Evolutionary conservation across 768 basidiomycete species (phyloP), one percentile per base, ranked within the genome.

Genomic region (Mycena galopus): DNA sequence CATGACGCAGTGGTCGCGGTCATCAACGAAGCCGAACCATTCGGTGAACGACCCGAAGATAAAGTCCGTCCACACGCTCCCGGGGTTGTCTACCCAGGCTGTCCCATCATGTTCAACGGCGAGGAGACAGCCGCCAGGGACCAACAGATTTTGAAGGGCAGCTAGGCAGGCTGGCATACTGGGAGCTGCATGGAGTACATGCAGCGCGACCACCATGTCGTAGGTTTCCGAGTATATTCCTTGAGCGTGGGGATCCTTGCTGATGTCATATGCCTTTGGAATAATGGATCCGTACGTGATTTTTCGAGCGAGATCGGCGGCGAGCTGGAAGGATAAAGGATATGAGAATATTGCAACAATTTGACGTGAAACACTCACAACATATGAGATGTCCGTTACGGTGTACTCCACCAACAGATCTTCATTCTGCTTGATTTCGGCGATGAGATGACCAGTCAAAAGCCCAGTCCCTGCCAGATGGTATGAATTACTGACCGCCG

Each of bases 401-500:
- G 71, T 72, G 33, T 72, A 72, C 25, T 72, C 71, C 2, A 23
- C 42, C 33, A 62, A 17, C 2, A 72, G 59, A 39, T 62, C 50
- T 4, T 29, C 2, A 12, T 62, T 30, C 11, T 32, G 57, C 11
- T 44, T 29, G n/a, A 72, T 12, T 62, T 61, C 60, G 0, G 25
- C 65, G 25, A 67, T 35, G 25, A 72, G 50, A 42, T 61, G 33
- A 17, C 9, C 1, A 2, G 71, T 72, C 39, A 72, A 67, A 1
- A 67, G 23, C 12, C 71, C 71, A 2, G 71, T 72, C 10, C 71
- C 71, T 72, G 30, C 8, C n/a, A n/a, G n/a, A n/a, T n/a, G n/a
- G n/a, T n/a, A n/a, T n/a, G n/a, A n/a, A n/a, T n/a, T n/a, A n/a
- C n/a, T n/a, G n/a, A n/a, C n/a, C n/a, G n/a, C n/a, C n/a, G n/a